Conservation (phyloP, 371 early-diverging fungal genomes). For the Lichtheimia ornata region DNA sequence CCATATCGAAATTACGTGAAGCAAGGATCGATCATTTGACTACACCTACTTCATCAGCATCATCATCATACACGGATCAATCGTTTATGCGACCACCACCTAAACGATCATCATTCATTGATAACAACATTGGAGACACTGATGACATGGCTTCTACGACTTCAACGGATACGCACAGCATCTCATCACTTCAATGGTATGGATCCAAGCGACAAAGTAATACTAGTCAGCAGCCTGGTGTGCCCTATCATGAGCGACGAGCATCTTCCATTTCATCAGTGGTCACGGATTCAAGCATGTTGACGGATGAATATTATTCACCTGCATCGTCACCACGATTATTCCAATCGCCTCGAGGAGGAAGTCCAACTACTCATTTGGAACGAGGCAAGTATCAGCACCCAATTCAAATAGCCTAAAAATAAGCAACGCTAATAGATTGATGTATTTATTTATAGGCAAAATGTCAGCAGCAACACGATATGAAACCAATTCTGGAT, state of each 20-base stretch:
- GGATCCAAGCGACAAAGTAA: conserved; percentile 10
- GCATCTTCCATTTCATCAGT: conserved; percentile 25
- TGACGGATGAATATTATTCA: conserved; percentile 23
- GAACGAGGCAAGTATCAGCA: conserved; percentile 11
- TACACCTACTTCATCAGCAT: conserved; percentile 2
- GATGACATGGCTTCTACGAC: conserved; percentile 19
- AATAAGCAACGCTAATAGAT: neutral
- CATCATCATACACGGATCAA: conserved; percentile 12
- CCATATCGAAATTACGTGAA: conserved; percentile 25
- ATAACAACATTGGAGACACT: conserved; percentile 13
- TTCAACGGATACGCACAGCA: conserved; percentile 19
- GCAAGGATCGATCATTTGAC: conserved; percentile 8
- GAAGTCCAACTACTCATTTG: conserved; percentile 17
- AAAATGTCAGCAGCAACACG: neutral
- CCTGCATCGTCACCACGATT: conserved; percentile 23
- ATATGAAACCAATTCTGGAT: neutral
- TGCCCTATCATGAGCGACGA: conserved; percentile 17
- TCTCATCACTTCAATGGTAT: conserved; percentile 20
- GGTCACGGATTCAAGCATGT: conserved; percentile 22
- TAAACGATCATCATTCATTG: conserved; percentile 14
- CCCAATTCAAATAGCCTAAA: neutral
- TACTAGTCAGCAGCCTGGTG: conserved; percentile 7
- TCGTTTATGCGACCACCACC: conserved; percentile 2
- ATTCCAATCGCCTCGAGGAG: conserved; percentile 18
- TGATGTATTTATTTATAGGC: too few relatives aligned